phyloP scores from a whole-genome alignment of 768 basidiomycete genomes.

The Dioszegia aurantiaca region DNA sequence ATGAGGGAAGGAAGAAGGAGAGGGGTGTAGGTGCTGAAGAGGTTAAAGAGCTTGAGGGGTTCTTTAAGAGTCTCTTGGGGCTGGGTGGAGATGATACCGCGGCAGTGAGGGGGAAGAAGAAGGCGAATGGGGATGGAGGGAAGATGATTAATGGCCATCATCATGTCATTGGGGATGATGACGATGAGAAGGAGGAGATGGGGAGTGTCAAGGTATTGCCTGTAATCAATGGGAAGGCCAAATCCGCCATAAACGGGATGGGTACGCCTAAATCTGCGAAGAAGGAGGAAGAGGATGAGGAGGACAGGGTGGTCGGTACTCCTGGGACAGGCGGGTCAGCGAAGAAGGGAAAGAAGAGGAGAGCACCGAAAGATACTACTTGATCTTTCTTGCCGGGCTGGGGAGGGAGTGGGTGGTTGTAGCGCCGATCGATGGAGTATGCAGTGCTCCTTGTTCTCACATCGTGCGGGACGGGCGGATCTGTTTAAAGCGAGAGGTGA shows the following conservation, averaged over 20 bases:
- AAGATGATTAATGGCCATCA: background rate
- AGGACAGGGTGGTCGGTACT: constrained; percentile 1
- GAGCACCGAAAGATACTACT: constrained; percentile 20
- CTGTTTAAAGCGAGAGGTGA: no score
- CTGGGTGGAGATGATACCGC: background rate
- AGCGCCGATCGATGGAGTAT: background rate
- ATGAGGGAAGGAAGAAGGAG: constrained; percentile 22
- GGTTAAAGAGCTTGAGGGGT: constrained; percentile 60
- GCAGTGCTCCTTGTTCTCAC: background rate
- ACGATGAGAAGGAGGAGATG: constrained; percentile 13
- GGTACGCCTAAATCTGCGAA: background rate
- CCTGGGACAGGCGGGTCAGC: background rate
- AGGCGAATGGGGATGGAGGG: constrained; percentile 1
- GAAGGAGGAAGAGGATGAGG: constrained; percentile 5
- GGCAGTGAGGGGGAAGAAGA: background rate
- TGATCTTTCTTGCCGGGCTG: background rate
- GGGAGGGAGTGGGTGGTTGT: background rate
- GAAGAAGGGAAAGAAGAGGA: constrained; percentile 31
- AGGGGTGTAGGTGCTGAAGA: constrained; percentile 60
- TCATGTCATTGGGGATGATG: background rate
- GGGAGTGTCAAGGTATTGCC: background rate
- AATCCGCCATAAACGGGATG: background rate
- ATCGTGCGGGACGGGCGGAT: no score
- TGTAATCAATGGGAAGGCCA: background rate
- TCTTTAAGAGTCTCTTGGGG: constrained; percentile 56